A percentile compares a stretch with the other conserved stretches of the same genome.
Conservation (phyloP, 371 early-diverging fungal genomes). For the Mucor velutinosus region DNA sequence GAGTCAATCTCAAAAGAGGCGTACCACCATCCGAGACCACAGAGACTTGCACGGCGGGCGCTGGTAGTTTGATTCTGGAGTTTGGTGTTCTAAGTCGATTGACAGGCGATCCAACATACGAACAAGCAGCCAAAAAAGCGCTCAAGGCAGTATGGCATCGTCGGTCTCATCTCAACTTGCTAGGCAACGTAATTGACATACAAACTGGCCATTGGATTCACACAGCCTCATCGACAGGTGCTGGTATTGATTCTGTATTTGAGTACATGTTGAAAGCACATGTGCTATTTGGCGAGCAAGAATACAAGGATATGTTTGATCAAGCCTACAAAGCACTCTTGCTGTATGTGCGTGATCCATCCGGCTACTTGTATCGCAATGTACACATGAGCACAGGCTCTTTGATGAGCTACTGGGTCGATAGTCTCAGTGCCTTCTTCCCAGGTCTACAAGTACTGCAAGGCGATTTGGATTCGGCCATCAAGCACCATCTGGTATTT, state of each 20-base stretch:
- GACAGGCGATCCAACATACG: slow-evolving; percentile 76
- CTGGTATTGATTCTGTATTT: slow-evolving; percentile 92
- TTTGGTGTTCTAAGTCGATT: slow-evolving; percentile 92
- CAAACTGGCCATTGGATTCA: slow-evolving; percentile 74
- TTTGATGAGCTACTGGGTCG: slow-evolving; percentile 80
- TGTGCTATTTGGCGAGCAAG: slow-evolving; percentile 82
- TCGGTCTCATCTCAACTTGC: slow-evolving; percentile 71
- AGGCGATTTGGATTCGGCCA: slow-evolving; percentile 87
- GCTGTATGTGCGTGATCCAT: slow-evolving; percentile 64
- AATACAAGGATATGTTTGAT: slow-evolving; percentile 80
- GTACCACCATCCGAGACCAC: slow-evolving; percentile 69
- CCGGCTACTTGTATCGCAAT: slow-evolving; percentile 83
- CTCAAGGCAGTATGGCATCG: slow-evolving; percentile 76
- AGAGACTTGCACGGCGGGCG: slow-evolving; percentile 92
- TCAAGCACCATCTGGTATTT: slow-evolving; percentile 79
- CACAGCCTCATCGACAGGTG: slow-evolving; percentile 78
- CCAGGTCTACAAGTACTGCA: slow-evolving; percentile 84
- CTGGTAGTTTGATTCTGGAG: slow-evolving; percentile 92
- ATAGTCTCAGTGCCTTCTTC: slow-evolving; percentile 90
- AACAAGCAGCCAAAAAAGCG: slow-evolving; percentile 76
- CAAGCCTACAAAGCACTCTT: slow-evolving; percentile 75
- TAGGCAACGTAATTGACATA: slow-evolving; percentile 87
- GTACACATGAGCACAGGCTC: slow-evolving; percentile 79
- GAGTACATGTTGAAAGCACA: slow-evolving; percentile 93
- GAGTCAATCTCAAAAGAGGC: slow-evolving; percentile 83